Evolutionary conservation across 352 stramenopile species (phyloP).

Genomic region (Phytophthora megakarya): DNA sequence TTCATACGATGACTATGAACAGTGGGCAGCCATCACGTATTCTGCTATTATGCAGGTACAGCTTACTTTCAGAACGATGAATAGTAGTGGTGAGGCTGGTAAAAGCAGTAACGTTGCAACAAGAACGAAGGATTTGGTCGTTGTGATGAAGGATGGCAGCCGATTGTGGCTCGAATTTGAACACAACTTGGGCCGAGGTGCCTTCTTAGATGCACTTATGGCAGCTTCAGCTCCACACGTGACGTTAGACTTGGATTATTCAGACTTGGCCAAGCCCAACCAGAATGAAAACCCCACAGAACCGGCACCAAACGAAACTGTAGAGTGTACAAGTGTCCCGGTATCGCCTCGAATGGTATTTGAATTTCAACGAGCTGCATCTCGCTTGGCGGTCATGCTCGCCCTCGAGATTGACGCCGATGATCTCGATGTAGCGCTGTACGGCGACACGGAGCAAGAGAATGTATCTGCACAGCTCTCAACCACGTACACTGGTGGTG

Average conservation of each 20-base stretch:
- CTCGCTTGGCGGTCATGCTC: slow-evolving; percentile 33
- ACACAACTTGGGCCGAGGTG: slow-evolving; percentile 51
- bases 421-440: slow-evolving; percentile 35
- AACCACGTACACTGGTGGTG: slow-evolving; percentile 10
- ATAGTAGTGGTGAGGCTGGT: neutral
- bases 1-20: slow-evolving; percentile 39
- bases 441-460: slow-evolving; percentile 30
- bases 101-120: slow-evolving; percentile 30
- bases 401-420: slow-evolving; percentile 33
- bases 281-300: neutral
- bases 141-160: slow-evolving; percentile 28
- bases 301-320: neutral
- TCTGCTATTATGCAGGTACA: slow-evolving; percentile 41
- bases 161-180: slow-evolving; percentile 56
- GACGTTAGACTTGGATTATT: slow-evolving; percentile 45
- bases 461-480: slow-evolving; percentile 13
- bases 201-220: slow-evolving; percentile 52
- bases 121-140: slow-evolving; percentile 45
- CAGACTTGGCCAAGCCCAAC: slow-evolving; percentile 37
- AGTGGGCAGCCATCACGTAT: slow-evolving; percentile 34
- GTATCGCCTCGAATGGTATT: slow-evolving; percentile 30
- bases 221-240: slow-evolving; percentile 18
- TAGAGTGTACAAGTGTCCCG: neutral
- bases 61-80: slow-evolving; percentile 44
- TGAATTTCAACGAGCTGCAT: slow-evolving; percentile 41